Evolutionary conservation across 2,329 filamentous ascomycete species (phyloP).

Genomic region (Colletotrichum sublineola): DNA sequence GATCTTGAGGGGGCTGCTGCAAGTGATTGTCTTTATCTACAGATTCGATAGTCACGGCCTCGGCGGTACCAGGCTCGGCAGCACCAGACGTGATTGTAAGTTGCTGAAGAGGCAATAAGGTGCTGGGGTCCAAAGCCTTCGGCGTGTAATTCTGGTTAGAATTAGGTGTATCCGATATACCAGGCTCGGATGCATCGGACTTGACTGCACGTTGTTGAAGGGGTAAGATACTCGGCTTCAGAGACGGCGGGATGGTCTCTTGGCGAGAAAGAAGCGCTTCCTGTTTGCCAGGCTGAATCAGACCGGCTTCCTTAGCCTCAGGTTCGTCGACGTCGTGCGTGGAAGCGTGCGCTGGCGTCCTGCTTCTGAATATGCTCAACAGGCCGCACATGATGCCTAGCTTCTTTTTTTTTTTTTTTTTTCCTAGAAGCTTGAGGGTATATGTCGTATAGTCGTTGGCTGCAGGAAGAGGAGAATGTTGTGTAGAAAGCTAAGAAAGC

Average conservation of each 20-base stretch:
- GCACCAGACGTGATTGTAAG: background rate
- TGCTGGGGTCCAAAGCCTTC: too few relatives aligned
- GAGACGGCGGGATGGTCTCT: background rate
- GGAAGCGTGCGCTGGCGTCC: fast-evolving
- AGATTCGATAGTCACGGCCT: background rate
- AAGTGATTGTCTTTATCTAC: background rate
- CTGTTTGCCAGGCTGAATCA: background rate
- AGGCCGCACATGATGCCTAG: fast-evolving
- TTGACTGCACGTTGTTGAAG: background rate
- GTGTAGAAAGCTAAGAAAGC: background rate
- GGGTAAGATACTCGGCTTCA: background rate
- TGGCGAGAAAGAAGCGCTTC: background rate
- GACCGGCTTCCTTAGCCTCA: background rate
- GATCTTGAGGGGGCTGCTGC: background rate
- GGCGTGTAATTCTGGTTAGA: too few relatives aligned
- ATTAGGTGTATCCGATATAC: too few relatives aligned
- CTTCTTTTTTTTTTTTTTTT: fast-evolving
- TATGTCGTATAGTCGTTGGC: background rate
- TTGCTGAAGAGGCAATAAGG: too few relatives aligned
- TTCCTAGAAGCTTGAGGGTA: background rate
- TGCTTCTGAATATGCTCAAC: background rate
- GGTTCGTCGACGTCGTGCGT: background rate
- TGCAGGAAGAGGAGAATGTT: background rate
- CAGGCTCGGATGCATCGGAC: too few relatives aligned
- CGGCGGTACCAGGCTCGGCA: background rate